A percentile compares a stretch with the other conserved stretches of the same genome.
These are phyloP conservation scores for Euphrasia arctica DNA, from an alignment of 305 asterid species.

Conservation along the genomic window DNA sequence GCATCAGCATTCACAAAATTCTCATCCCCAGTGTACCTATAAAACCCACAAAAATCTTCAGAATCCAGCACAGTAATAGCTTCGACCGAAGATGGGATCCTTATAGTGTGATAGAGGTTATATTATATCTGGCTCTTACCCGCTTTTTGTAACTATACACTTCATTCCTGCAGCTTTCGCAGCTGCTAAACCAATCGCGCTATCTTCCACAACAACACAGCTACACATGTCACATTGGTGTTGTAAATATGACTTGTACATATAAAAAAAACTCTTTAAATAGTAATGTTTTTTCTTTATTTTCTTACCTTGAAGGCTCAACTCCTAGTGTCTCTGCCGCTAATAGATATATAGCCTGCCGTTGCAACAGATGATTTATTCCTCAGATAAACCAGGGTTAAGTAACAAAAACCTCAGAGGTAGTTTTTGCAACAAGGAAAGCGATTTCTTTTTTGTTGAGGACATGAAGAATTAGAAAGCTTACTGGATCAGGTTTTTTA, in stretches of 20 bases:
- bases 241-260: not conserved
- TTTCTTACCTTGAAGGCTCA: conserved; percentile 78
- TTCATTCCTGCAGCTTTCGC: conserved; percentile 98
- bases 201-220: conserved; percentile 94
- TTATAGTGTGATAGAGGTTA: too few relatives aligned
- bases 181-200: conserved; percentile 93
- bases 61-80: too few relatives aligned
- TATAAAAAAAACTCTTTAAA: not conserved
- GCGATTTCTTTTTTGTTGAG: not conserved
- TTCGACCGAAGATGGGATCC: too few relatives aligned
- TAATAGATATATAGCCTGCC: conserved; percentile 88
- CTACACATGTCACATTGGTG: conserved; percentile 31
- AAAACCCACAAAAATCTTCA: not conserved
- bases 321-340: conserved; percentile 80
- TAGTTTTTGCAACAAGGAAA: not conserved
- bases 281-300: not conserved
- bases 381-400: too few relatives aligned
- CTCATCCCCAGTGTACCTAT: conserved; percentile 87
- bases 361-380: not conserved
- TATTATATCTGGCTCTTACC: conserved; percentile 35
- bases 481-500: conserved; percentile 97
- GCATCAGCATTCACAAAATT: conserved; percentile 91
- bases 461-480: conserved; percentile 17
- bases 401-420: not conserved
- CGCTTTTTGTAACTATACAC: conserved; percentile 94